Evolutionary conservation across 78 protist genomes (phyloP).

Genomic region (Tieghemostelium lacteum): DNA sequence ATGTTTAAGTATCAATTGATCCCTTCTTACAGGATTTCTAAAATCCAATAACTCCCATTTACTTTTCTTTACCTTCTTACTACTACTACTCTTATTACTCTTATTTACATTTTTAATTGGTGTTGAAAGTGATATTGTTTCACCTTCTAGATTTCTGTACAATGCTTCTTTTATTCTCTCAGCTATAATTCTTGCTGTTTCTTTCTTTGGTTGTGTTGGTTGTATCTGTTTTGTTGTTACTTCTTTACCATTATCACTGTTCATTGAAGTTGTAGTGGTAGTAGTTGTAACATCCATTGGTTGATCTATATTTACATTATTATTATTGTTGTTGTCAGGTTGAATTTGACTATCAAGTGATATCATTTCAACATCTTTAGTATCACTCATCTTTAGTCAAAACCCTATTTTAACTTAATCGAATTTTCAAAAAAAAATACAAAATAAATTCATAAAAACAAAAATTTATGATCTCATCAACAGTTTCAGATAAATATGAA

Average conservation of each 20-base stretch:
- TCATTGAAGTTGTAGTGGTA: not conserved
- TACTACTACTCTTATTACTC: no score
- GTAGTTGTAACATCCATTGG: no score
- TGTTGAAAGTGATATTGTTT: conserved; percentile 40
- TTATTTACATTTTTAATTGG: conserved; percentile 32
- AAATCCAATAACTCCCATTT: conserved; percentile 31
- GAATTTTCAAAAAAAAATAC: no score
- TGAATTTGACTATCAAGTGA: no score
- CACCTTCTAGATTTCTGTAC: conserved; percentile 52
- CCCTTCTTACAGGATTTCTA: conserved; percentile 18
- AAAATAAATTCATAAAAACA: no score
- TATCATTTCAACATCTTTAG: no score
- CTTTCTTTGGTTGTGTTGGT: conserved; percentile 24
- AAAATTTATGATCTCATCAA: no score
- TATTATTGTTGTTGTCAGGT: not conserved
- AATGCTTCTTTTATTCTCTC: conserved; percentile 53
- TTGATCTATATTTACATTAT: no score
- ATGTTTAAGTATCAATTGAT: conserved; percentile 42
- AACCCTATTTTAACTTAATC: no score
- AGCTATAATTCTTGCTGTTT: conserved; percentile 26
- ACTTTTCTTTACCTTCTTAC: conserved; percentile 39
- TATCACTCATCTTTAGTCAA: no score
- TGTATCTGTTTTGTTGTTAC: not conserved
- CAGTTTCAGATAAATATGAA: no score
- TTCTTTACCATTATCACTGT: not conserved